A percentile compares a stretch with the other conserved stretches of the same genome.
phyloP scores from a whole-genome alignment of 176 grass and related monocot genomes.

The Oryza meridionalis region DNA sequence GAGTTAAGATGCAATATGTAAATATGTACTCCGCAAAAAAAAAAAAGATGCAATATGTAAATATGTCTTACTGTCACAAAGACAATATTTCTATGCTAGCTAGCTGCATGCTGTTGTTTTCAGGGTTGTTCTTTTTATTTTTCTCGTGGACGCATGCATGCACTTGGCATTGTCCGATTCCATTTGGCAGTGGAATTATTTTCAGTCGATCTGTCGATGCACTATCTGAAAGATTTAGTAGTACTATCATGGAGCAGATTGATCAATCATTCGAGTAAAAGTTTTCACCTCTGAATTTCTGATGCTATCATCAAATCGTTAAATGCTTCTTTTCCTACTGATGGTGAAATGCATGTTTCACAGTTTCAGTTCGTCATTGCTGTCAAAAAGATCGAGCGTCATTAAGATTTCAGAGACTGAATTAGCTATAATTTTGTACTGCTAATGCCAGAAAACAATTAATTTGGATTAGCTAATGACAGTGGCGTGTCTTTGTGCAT shows the following conservation, averaged over 20 bases:
- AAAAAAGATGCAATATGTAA: neutral
- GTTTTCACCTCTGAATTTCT: neutral
- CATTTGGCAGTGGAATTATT: neutral
- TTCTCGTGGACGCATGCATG: neutral
- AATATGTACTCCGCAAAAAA: too few species aligned
- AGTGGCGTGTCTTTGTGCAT: neutral
- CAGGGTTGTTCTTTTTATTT: neutral
- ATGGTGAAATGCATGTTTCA: neutral
- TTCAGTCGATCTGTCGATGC: neutral
- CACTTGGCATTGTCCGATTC: neutral
- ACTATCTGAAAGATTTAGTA: neutral
- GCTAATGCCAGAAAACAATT: neutral
- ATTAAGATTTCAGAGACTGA: too few species aligned
- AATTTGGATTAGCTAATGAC: neutral
- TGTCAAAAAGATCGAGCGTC: neutral
- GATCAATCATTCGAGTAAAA: neutral
- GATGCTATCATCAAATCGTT: neutral
- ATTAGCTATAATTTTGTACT: too few species aligned
- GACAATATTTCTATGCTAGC: neutral
- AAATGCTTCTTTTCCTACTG: neutral
- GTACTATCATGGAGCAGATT: neutral
- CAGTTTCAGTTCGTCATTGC: neutral
- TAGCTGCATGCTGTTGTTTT: neutral
- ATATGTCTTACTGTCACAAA: neutral
- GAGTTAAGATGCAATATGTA: neutral